phyloP scores from a whole-genome alignment of 2,329 filamentous ascomycete species.

The Fusarium sp. region DNA sequence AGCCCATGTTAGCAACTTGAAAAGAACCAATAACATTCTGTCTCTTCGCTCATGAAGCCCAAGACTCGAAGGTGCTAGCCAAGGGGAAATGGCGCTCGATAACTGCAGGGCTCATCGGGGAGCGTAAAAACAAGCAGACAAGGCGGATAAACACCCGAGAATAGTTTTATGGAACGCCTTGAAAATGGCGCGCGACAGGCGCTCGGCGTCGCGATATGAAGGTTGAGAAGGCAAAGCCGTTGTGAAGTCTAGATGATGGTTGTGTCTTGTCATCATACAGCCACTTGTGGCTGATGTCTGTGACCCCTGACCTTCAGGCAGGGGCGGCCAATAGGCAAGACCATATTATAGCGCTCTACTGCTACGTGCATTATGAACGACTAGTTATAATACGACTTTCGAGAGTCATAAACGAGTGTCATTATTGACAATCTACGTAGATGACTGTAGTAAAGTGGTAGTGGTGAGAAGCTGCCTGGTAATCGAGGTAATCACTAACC shows the following conservation, averaged over 20 bases:
- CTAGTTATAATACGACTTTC: not conserved
- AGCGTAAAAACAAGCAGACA: conserved; percentile 13
- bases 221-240: conserved; percentile 19
- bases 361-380: not conserved
- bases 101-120: conserved; percentile 43
- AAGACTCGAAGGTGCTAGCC: conserved; percentile 30
- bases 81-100: conserved; percentile 36
- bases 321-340: not conserved
- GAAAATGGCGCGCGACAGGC: conserved; percentile 34
- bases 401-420: not conserved
- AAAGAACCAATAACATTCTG: conserved; percentile 47
- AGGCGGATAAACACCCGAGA: conserved; percentile 12
- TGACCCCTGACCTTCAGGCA: conserved; percentile 11
- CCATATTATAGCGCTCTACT: not conserved
- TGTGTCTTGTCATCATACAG: conserved; percentile 41
- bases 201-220: conserved; percentile 25
- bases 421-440: not conserved
- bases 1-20: conserved; percentile 43
- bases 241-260: conserved; percentile 20
- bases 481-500: not conserved
- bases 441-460: not conserved
- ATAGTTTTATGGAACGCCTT: conserved; percentile 6
- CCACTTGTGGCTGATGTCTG: conserved; percentile 33
- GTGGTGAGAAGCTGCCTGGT: not conserved
- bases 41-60: conserved; percentile 35